These are phyloP conservation scores for Nothophoma quercina DNA, from an alignment of 2,329 filamentous ascomycete genomes.

Conservation along the genomic window DNA sequence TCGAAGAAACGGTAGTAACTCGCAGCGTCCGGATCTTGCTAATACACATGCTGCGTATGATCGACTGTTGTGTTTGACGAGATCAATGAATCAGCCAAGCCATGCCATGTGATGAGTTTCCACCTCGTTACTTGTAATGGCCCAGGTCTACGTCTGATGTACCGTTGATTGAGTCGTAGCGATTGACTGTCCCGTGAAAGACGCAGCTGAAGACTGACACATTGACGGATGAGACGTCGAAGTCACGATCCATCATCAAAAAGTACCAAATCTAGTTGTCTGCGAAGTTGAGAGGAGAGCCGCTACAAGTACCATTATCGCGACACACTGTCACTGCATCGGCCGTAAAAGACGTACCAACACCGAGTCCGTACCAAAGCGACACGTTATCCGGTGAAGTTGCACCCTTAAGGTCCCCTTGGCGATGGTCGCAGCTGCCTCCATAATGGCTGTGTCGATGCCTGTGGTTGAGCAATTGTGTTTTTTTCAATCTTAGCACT, in stretches of 20 bases:
- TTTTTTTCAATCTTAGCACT: slow-evolving; percentile 9
- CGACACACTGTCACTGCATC: too few species aligned
- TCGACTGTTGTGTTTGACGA: slow-evolving; percentile 17
- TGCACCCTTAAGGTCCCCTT: too few species aligned
- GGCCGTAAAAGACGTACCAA: too few species aligned
- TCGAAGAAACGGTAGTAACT: slow-evolving; percentile 33
- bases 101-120: slow-evolving; percentile 37
- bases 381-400: too few species aligned
- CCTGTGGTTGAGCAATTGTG: slow-evolving; percentile 5
- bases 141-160: slow-evolving; percentile 26
- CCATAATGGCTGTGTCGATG: slow-evolving; percentile 1
- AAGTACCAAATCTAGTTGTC: too few species aligned
- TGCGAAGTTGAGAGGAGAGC: too few species aligned
- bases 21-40: too few species aligned
- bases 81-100: slow-evolving; percentile 24
- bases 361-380: too few species aligned
- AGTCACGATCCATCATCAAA: too few species aligned
- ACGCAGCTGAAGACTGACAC: too few species aligned
- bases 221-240: slow-evolving; percentile 21
- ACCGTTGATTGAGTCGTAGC: slow-evolving; percentile 26
- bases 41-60: too few species aligned
- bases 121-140: slow-evolving; percentile 26
- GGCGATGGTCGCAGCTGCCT: slow-evolving; percentile 5
- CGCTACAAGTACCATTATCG: too few species aligned
- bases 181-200: slow-evolving; percentile 14